Conservation (phyloP, 148 eudicot genomes). For the Heliamphora exappendiculata region DNA sequence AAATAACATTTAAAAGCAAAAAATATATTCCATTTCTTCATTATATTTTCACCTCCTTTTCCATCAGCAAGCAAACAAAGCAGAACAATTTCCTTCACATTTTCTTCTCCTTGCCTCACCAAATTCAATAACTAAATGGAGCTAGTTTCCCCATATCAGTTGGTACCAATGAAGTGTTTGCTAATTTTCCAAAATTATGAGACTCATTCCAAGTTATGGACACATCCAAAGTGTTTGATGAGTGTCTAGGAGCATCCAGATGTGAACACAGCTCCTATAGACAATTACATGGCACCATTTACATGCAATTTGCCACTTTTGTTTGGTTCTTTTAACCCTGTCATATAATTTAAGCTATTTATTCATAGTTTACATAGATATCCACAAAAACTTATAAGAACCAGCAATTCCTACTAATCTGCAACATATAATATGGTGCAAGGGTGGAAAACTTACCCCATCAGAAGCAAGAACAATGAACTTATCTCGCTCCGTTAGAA, state of each 20-base stretch:
- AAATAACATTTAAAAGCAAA: neutral
- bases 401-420: neutral
- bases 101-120: neutral
- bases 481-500: slow-evolving; percentile 73
- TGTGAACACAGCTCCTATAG: neutral
- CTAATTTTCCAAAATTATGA: too few species aligned
- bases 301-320: neutral
- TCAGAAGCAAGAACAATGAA: slow-evolving; percentile 95
- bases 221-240: neutral
- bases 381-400: neutral
- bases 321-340: neutral
- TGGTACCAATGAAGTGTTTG: too few species aligned
- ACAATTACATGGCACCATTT: neutral
- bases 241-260: neutral
- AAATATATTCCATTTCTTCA: neutral
- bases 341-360: neutral
- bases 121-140: neutral
- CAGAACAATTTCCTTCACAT: neutral
- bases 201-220: neutral
- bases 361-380: neutral
- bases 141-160: too few species aligned
- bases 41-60: neutral
- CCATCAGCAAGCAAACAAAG: neutral
- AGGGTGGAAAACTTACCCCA: slow-evolving; percentile 58
- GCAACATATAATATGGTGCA: neutral